Evolutionary conservation across 257 asterid species (phyloP), one percentile per base, ranked within the genome.

Genomic region (Perilla frutescens): DNA sequence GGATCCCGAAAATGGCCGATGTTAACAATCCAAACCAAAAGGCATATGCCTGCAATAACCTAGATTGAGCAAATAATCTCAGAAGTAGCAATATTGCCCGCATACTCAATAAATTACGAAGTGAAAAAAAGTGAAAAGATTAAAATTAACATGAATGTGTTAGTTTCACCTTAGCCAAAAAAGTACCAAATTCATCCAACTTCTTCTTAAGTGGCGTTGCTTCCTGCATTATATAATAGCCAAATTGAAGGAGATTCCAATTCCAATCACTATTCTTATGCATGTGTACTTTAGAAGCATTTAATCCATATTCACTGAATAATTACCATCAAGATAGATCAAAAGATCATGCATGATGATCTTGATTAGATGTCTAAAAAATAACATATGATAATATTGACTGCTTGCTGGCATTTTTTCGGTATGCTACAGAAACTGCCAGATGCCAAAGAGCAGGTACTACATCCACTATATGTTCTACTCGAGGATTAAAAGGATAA

Each of bases 11-110:
- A 95, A 81, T 95, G 99, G 58, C 98, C 97, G 61, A 95, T 95
- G 85, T 95, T 95, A 79, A 95, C 99, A 66, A 92, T 77, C 99
- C 99, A 95, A 73, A 95, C 99, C 85, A 92, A 81, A 74, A 95
- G 82, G 60, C 99, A 95, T 76, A 95, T 95, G 71, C 97, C 99
- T 62, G 99, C 99, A 80, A 95, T 95, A 83, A 95, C 95, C 99
- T 94, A 82, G 70, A 85, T 79, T 82, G 79, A 79, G 71, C 60
- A 81, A 79, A 79, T 26, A 60, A 68, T 62, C 69, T 79, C 59
- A 84, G 81, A 51, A 76, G 70, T 68, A 13, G 75, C 48, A 39
- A 74, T 31, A 82, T 56, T 65, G 34, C 66, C 7, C 62, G 65
- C 37, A 48, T 40, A 34, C 62, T 62, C 41, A 34, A 48, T 70